These are phyloP conservation scores for Hypericum androsaemum DNA, from an alignment of 345 rosid species.

Conservation along the genomic window DNA sequence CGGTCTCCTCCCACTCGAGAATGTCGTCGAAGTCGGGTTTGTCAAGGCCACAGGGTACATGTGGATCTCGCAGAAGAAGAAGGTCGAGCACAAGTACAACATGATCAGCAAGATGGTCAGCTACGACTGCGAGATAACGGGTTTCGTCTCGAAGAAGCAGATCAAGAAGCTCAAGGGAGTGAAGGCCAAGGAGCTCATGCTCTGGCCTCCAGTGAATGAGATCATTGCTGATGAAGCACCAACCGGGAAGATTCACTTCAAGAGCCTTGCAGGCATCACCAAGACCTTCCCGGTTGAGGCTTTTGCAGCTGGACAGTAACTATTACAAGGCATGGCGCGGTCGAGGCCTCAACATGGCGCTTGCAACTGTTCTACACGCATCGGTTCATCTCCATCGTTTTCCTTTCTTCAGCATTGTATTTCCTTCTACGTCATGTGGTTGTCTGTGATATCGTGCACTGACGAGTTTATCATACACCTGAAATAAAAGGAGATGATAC, in stretches of 20 bases:
- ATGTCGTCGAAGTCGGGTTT: conserved; percentile 45
- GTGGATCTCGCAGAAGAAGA: conserved; percentile 51
- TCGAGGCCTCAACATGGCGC: not conserved
- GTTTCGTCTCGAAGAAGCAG: conserved; percentile 25
- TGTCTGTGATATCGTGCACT: too few species aligned
- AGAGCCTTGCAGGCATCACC: conserved; percentile 46
- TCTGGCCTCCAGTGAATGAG: conserved; percentile 43
- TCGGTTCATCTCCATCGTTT: too few species aligned
- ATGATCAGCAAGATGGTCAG: conserved; percentile 44
- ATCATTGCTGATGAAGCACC: conserved; percentile 32
- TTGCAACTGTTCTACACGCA: not conserved
- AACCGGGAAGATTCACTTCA: conserved; percentile 44
- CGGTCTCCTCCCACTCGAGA: conserved; percentile 47
- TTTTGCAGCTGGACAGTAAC: conserved; percentile 38
- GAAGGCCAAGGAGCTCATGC: conserved; percentile 45
- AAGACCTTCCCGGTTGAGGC: conserved; percentile 51
- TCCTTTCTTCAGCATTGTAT: too few species aligned
- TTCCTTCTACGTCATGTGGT: too few species aligned
- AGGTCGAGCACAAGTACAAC: conserved; percentile 38
- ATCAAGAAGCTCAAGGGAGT: conserved; percentile 52
- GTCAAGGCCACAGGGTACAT: conserved; percentile 38
- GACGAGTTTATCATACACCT: too few species aligned
- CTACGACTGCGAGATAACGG: conserved; percentile 32
- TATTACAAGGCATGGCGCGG: not conserved
- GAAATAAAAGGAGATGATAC: too few species aligned